Evolutionary conservation across 306 rosid species (phyloP).

Genomic region (Calophaca sinica): DNA sequence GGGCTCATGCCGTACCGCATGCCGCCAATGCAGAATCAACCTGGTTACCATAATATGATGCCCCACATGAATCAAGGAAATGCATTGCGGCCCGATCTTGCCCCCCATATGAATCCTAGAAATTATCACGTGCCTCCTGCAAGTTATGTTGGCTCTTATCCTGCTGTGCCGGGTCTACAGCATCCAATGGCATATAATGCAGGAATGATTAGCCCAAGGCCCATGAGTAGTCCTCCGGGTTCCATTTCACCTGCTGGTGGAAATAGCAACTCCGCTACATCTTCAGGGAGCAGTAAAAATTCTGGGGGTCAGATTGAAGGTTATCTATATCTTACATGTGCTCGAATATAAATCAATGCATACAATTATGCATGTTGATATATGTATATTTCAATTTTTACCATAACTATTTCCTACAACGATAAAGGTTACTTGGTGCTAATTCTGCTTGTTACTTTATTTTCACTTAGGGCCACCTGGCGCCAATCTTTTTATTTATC

Average conservation of each 20-base stretch:
- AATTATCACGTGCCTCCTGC: constrained; percentile 76
- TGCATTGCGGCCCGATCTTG: constrained; percentile 77
- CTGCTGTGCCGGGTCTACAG: constrained; percentile 81
- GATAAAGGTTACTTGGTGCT: constrained; percentile 28
- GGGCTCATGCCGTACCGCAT: constrained; percentile 91
- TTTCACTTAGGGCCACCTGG: constrained; percentile 90
- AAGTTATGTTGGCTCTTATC: constrained; percentile 81
- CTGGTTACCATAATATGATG: constrained; percentile 86
- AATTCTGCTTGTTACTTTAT: constrained; percentile 47
- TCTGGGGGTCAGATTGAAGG: constrained; percentile 93
- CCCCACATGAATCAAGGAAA: constrained; percentile 87
- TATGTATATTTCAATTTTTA: background rate
- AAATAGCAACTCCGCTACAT: constrained; percentile 60
- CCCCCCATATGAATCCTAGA: constrained; percentile 72
- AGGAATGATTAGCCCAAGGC: constrained; percentile 83
- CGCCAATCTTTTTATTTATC: constrained; percentile 97
- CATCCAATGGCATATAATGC: constrained; percentile 84
- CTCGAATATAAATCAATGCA: background rate
- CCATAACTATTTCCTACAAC: constrained; percentile 6
- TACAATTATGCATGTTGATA: background rate
- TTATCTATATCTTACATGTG: constrained; percentile 46
- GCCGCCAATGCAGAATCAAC: constrained; percentile 92
- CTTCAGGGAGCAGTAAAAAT: constrained; percentile 70
- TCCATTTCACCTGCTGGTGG: constrained; percentile 70
- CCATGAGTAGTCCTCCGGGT: constrained; percentile 72